Conservation (phyloP, 768 basidiomycete genomes). For the Tremella mesenterica region DNA sequence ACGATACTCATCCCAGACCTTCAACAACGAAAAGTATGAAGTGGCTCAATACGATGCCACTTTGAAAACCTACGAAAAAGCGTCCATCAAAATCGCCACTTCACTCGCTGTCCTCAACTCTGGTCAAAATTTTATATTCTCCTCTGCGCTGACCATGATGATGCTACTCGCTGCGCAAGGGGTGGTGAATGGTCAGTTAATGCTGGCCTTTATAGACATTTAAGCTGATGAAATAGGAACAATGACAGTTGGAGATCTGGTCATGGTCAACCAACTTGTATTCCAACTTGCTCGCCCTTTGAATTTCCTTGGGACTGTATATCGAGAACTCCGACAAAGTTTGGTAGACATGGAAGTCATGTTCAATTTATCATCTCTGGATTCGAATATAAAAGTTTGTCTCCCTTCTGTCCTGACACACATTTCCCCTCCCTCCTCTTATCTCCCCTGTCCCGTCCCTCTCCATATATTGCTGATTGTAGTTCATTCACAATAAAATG, state of each 20-base stretch:
- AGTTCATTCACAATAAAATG: too few species aligned
- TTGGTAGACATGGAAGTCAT: slow-evolving; percentile 94
- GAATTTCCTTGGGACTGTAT: slow-evolving; percentile 92
- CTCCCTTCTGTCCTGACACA: not conserved
- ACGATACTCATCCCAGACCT: slow-evolving; percentile 55
- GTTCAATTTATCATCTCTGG: slow-evolving; percentile 77
- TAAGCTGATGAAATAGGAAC: slow-evolving; percentile 54
- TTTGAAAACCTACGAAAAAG: slow-evolving; percentile 74
- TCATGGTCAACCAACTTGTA: slow-evolving; percentile 98
- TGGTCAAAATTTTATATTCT: slow-evolving; percentile 94
- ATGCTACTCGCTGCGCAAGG: slow-evolving; percentile 97
- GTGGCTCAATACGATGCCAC: slow-evolving; percentile 85
- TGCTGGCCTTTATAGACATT: not conserved
- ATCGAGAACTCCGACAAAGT: slow-evolving; percentile 92
- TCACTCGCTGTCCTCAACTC: slow-evolving; percentile 88
- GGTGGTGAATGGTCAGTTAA: slow-evolving; percentile 65
- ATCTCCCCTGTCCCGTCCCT: too few species aligned
- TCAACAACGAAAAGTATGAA: slow-evolving; percentile 94
- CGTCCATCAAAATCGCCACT: slow-evolving; percentile 89
- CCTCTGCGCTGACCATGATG: slow-evolving; percentile 78
- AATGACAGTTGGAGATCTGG: slow-evolving; percentile 96
- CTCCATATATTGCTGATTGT: too few species aligned
- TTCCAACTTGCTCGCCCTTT: slow-evolving; percentile 94
- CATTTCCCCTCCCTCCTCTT: too few species aligned
- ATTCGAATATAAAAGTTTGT: slow-evolving; percentile 59